These are phyloP conservation scores for Fusarium udum DNA, from an alignment of 2,329 filamentous ascomycete species.

Conservation along the genomic window DNA sequence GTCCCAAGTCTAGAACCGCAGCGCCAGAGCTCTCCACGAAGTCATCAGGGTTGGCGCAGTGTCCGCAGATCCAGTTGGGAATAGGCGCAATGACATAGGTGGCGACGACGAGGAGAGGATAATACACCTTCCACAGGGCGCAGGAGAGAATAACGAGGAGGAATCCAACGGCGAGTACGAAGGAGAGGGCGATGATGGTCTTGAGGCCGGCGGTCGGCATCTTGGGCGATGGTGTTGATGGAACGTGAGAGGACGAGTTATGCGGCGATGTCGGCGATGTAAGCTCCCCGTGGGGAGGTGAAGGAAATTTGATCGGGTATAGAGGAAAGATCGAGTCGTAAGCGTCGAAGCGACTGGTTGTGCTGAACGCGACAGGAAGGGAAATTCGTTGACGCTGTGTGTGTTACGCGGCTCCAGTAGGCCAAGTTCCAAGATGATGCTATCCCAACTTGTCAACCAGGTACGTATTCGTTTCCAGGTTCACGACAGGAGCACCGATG, in stretches of 20 bases:
- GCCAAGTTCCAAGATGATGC: conserved; percentile 37
- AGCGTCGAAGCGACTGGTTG: not conserved
- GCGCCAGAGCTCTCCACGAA: conserved; percentile 88
- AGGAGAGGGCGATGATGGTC: conserved; percentile 98
- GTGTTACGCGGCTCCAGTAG: conserved; percentile 37
- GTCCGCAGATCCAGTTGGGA: conserved; percentile 94
- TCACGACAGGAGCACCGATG: not conserved
- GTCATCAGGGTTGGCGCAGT: conserved; percentile 91
- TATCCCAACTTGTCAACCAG: conserved; percentile 33
- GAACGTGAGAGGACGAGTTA: not conserved
- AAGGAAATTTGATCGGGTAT: not conserved
- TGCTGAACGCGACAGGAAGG: not conserved
- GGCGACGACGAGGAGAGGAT: conserved; percentile 92
- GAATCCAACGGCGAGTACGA: conserved; percentile 98
- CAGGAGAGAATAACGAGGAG: conserved; percentile 98
- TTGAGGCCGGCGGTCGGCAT: conserved; percentile 89
- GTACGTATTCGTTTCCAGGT: conserved; percentile 34
- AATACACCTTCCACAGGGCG: conserved; percentile 93
- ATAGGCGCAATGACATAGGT: conserved; percentile 94
- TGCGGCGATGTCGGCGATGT: conserved; percentile 17
- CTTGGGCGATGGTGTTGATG: conserved; percentile 45
- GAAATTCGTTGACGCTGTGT: conserved; percentile 16
- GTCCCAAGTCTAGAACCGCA: conserved; percentile 89
- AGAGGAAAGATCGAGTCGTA: not conserved
- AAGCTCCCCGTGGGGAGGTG: conserved; percentile 18